Evolutionary conservation across 805 yeast genomes (phyloP), one percentile per base, ranked within the genome.

Genomic region (Teunomyces barrocoloradensis): DNA sequence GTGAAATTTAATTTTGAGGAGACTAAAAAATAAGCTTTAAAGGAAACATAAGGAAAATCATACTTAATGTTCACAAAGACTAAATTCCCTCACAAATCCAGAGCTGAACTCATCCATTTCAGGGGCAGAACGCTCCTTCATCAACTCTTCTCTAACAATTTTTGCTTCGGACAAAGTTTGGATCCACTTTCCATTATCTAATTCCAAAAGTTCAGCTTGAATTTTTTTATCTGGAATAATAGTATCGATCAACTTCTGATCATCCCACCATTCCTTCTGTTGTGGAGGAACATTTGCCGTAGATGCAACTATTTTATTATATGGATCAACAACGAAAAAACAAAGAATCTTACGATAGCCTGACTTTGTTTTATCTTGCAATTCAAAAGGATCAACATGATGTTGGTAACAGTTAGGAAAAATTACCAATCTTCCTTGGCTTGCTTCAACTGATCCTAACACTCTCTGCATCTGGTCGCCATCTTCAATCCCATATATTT

Each of bases 381-480:
- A 64, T 44, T 65, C 63, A 53, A 73, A 73, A 5, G 66, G 59
- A 45, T 66, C 70, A 10, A 73, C 76, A 44, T 64, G 69, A 49
- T 71, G 75, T 49, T 72, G 77, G 43, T 46, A 64, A 7, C 45
- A 40, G 52, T 73, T 73, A 5, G 78, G 77, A 49, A 73, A 73
- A 5, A 73, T 58, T 12, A 71, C 37, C 6, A 71, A 50, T 10
- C 66, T 51, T 40, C 60, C 66, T 45, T 65, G 57, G 20, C 48
- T 36, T 11, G 65, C 54, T 13, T 53, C 53, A 7, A 65, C 57
- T 2, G 56, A 43, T 0, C 75, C 77, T 3, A 64, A 13, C n/a
- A 44, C 30, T 28, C 46, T 51, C 5, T 42, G 47, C 65, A 66
- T 52, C 10, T 18, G n/a, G 33, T 60, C 65, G 12, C 58, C 71